Conservation (phyloP, 1,284 basidiomycete genomes). For the Pseudozyma thailandica region DNA sequence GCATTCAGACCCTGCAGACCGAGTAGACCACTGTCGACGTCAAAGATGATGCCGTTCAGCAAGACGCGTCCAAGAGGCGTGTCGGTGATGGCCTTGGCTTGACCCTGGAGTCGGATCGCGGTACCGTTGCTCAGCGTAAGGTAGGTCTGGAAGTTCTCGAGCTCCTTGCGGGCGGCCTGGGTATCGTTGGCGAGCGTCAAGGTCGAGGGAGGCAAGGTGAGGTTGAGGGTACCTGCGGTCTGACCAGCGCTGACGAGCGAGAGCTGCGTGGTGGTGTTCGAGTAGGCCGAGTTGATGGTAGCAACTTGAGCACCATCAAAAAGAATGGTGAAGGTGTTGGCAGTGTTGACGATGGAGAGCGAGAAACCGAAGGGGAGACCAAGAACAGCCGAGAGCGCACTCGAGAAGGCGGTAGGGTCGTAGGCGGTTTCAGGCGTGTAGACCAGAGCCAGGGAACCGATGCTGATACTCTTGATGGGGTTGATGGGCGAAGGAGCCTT, state of each 20-base stretch:
- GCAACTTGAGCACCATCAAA: constrained; percentile 73
- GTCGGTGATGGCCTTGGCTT: constrained; percentile 76
- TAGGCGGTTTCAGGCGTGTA: constrained; percentile 75
- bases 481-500: constrained; percentile 73
- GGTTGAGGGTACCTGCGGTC: constrained; percentile 77
- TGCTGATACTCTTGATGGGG: constrained; percentile 77
- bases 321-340: constrained; percentile 75
- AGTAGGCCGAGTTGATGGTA: constrained; percentile 66
- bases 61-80: constrained; percentile 77
- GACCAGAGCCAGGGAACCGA: constrained; percentile 75
- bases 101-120: constrained; percentile 75
- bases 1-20: constrained; percentile 77
- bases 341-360: constrained; percentile 75
- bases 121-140: constrained; percentile 71
- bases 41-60: constrained; percentile 79
- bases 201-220: constrained; percentile 74
- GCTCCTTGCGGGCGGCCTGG: constrained; percentile 69
- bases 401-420: constrained; percentile 74
- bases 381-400: constrained; percentile 74
- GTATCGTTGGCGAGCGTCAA: constrained; percentile 72
- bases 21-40: constrained; percentile 76
- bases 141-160: constrained; percentile 67
- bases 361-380: constrained; percentile 82
- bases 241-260: constrained; percentile 69
- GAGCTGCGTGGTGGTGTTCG: constrained; percentile 40